Base-by-base conservation (phyloP, 2,329 filamentous ascomycete species). In the Balansia obtecta region DNA sequence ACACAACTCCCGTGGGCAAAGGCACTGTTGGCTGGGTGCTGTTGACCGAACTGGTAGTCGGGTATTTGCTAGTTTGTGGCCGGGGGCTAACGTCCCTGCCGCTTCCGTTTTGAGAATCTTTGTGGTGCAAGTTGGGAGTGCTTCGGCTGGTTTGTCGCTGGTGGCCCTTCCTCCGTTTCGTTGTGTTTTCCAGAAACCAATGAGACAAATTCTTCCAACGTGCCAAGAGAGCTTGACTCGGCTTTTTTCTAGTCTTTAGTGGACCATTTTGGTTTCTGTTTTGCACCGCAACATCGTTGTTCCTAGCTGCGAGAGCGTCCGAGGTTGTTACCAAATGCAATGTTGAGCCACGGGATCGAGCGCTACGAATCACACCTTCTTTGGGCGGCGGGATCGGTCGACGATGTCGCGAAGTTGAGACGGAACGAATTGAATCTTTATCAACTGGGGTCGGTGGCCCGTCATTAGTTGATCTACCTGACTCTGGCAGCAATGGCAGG, bases 351-450 rank as follows among this genome's bases (percentile, higher is more conserved):
- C 88, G 76, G 56, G 86, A 86, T 58, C 85, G 76, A 52, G 86
- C 81, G 55, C 81, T 82, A 56, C 81, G 73, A 50, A 84, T 65
- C 11, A 80, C 68, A 13, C 81, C 79, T 63, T 96, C 90, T 64
- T 96, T 96, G 2, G 91, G 89, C 41, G 91, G 91, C 10, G 86
- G 87, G 40, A 87, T 74, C 6, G 90, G 80, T 38, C 77, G 84
- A 45, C 87, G 82, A 53, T 86, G 82, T 53, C 85, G 75, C 32
- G 88, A 89, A 12, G 88, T 88, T 60, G 86, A 89, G 20, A 77
- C 77, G 16, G 85, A 90, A 34, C 87, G 79, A 49, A 85, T 72
- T 5, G 83, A 84, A 61, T 88, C 83, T 62, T 91, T 91, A 60
- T 93, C 86, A 48, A 91, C 72, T 0, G 88, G 85, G 2, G 81